Base-by-base conservation (phyloP, 495 filamentous ascomycete genomes). In the Xylaria flabelliformis region DNA sequence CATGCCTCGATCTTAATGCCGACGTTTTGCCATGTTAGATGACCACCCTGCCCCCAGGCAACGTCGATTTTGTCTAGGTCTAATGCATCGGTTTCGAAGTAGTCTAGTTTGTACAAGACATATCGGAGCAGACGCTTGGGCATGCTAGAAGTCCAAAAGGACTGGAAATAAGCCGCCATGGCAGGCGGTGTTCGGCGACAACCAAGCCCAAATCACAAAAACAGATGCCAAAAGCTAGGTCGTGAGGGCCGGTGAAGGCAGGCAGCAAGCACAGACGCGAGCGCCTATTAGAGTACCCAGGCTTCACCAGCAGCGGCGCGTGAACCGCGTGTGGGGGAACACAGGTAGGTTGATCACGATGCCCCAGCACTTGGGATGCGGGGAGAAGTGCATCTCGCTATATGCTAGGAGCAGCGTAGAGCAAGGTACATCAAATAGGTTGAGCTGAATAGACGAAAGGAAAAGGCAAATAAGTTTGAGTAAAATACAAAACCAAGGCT, bases 121-220 rank as follows among this genome's bases (percentile, higher is more conserved):
- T 94, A 97, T 72, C 91, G 90, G 59, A 97, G 85, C 69, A 96
- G 83, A 75, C 90, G 89, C 85, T 95, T 95, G 82, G 93, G 92
- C 82, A 96, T 89, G 74, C 88, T 91, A 48, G 91, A 86, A 70
- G 73, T 80, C 72, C 80, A 73, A 62, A 86, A 93, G 58, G 92
- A 90, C 77, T 92, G 81, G 78, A 96, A 91, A 76, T 86, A 90
- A 61, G 81, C 82, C 48, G 85, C 85, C 87, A 89, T 89, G 77
- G 56, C 79, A 29, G 69, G 53, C 51, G 51, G 39, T 48, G 26
- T 39, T 61, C 39, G 48, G 44, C 42, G 36, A 26, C 48, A 36
- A 64, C 48, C 59, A 41, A 34, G 56, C 32, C 48, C 36, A 29
- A 24, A 64, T 29, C 50, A 36, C 46, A 15, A 32, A 42, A 64